These are phyloP conservation scores for Acanthamoeba royreba DNA, from an alignment of 208 protist genomes.

Conservation along the genomic window DNA sequence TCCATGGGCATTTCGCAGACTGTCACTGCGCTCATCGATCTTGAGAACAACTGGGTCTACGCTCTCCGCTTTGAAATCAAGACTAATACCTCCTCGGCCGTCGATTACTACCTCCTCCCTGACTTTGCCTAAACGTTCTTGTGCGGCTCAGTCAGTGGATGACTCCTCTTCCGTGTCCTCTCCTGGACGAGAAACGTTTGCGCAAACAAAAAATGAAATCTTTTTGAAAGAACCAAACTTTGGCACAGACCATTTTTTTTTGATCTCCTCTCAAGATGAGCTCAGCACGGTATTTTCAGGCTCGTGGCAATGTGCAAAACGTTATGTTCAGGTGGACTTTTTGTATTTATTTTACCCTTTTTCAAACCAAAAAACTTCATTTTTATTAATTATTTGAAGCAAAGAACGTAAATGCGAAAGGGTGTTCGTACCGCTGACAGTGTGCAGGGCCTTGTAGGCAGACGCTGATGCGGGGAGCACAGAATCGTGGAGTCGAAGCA, in stretches of 20 bases:
- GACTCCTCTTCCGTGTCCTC: too few relatives aligned
- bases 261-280: too few relatives aligned
- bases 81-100: background rate
- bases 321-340: background rate
- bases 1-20: background rate
- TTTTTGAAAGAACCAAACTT: background rate
- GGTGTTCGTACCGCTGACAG: too few relatives aligned
- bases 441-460: too few relatives aligned
- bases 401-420: background rate
- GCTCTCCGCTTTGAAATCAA: background rate
- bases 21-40: background rate
- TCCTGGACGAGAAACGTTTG: too few relatives aligned
- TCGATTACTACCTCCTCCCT: background rate
- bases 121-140: background rate
- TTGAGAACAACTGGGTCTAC: conserved; percentile 27
- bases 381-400: background rate
- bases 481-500: background rate
- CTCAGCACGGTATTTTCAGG: background rate
- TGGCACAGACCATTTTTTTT: too few relatives aligned
- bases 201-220: background rate
- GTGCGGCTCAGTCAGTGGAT: too few relatives aligned
- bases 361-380: background rate
- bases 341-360: background rate
- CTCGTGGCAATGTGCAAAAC: background rate
- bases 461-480: background rate